Base-by-base conservation (phyloP, 352 stramenopile genomes). In the Phytophthora chlamydospora region DNA sequence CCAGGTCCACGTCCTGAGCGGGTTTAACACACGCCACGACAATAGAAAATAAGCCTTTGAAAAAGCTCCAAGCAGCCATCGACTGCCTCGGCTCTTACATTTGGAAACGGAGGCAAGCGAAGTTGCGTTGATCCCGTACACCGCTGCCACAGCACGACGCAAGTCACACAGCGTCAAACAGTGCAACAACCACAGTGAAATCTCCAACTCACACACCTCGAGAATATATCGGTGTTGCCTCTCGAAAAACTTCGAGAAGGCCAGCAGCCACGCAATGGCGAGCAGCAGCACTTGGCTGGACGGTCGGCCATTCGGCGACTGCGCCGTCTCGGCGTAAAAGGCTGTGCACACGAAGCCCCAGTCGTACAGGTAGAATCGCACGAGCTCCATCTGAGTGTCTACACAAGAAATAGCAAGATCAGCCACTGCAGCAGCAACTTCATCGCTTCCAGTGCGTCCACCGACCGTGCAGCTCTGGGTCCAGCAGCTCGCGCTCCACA, bases 281-380 rank as follows among this genome's bases (percentile, higher is more conserved):
- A 89, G 66, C 42, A 88, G 41, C n/a, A 91, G 52, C 9, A 86
- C 59, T 42, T 73, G 53, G 41, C 75, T 77, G 1, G 66, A 62
- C 11, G 68, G 62, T 7, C 39, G 14, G 0, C 34, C 21, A 21
- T 33, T 42, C 24, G 24, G 24, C 24, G 24, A 29, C 24, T 29
- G 52, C 6, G 14, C 29, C 13, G 33, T 10, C 1, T 56, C 31
- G 10, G 39, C 46, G 41, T 85, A 93, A 46, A 93, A 85, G 0
- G 55, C 12, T 12, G 33, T 33, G 39, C 64, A 86, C 0, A 85
- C 71, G 48, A 90, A 93, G 2, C 81, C 79, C 81, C 81, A 90
- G 10, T 88, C 66, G 56, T 88, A 85, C 8, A 93, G 53, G 24
- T 90, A 89, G 60, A 78, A 78, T 11, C 69, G 69, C 39, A 75